phyloP scores from a whole-genome alignment of 805 yeast species.

The Metschnikowia cubensis region DNA sequence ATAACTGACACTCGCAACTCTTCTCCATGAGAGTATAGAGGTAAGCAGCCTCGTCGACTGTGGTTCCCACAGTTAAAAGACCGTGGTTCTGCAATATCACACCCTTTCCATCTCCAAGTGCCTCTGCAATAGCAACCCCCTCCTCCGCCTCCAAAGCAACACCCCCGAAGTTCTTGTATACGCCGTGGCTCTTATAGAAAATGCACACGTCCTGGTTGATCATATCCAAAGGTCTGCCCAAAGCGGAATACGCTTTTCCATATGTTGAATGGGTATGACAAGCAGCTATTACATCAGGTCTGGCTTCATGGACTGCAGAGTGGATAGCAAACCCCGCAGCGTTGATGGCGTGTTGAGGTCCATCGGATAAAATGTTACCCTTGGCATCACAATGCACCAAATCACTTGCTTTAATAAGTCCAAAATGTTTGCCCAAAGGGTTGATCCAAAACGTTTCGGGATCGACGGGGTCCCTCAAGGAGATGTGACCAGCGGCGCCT shows the following conservation, averaged over 20 bases:
- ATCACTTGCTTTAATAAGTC: conserved; percentile 35
- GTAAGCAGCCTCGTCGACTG: conserved; percentile 74
- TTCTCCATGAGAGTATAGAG: conserved; percentile 61
- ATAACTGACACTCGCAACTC: conserved; percentile 60
- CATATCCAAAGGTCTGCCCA: conserved; percentile 71
- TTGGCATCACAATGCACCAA: conserved; percentile 51
- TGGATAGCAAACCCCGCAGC: conserved; percentile 72
- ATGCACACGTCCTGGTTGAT: conserved; percentile 72
- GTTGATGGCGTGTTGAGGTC: conserved; percentile 52
- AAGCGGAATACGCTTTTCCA: conserved; percentile 63
- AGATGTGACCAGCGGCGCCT: conserved; percentile 84
- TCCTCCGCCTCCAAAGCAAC: conserved; percentile 67
- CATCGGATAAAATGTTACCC: conserved; percentile 59
- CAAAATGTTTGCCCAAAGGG: conserved; percentile 78
- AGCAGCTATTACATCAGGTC: conserved; percentile 70
- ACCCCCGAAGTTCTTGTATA: conserved; percentile 71
- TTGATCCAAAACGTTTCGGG: conserved; percentile 86
- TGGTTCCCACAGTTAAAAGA: conserved; percentile 61
- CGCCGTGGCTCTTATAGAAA: conserved; percentile 62
- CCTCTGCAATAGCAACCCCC: conserved; percentile 57
- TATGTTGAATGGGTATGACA: conserved; percentile 65
- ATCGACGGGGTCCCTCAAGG: conserved; percentile 78
- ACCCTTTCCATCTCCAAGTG: conserved; percentile 55
- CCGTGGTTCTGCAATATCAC: conserved; percentile 72
- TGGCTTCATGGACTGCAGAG: conserved; percentile 59